phyloP scores from a whole-genome alignment of 2,329 filamentous ascomycete genomes.

The Xylaria sp. region DNA sequence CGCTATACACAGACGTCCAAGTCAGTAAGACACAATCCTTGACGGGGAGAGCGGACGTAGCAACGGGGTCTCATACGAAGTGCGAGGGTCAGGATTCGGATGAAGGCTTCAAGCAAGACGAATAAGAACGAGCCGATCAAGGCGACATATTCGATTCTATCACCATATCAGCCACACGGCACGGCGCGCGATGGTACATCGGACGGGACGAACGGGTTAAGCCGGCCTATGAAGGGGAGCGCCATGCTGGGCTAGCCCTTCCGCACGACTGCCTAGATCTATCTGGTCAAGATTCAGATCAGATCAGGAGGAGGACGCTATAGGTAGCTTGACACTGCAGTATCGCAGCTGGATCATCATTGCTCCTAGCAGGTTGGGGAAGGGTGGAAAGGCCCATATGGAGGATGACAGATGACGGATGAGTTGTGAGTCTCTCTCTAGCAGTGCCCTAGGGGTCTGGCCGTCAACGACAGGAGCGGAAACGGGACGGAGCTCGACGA shows the following conservation, averaged over 20 bases:
- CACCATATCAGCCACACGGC: slow-evolving; percentile 13
- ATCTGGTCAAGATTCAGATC: slow-evolving; percentile 5
- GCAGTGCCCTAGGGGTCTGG: background rate
- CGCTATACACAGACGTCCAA: slow-evolving; percentile 47
- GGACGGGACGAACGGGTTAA: slow-evolving; percentile 34
- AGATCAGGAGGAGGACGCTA: slow-evolving; percentile 10
- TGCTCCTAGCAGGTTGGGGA: slow-evolving; percentile 4
- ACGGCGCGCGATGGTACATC: background rate
- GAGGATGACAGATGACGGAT: background rate
- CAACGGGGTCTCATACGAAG: slow-evolving; percentile 57
- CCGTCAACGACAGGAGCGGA: background rate
- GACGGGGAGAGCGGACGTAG: background rate
- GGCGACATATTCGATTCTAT: slow-evolving; percentile 78
- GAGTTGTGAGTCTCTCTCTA: background rate
- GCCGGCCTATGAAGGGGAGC: slow-evolving; percentile 38
- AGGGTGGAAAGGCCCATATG: background rate
- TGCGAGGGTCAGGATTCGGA: slow-evolving; percentile 80
- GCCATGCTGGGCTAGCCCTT: slow-evolving; percentile 29
- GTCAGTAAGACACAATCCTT: slow-evolving; percentile 18
- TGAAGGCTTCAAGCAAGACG: slow-evolving; percentile 73
- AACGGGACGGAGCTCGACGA: background rate
- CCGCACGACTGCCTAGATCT: background rate
- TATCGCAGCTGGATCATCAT: slow-evolving; percentile 21
- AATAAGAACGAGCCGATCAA: slow-evolving; percentile 78
- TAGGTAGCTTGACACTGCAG: slow-evolving; percentile 17